Percentiles rank a stretch among this genome's conserved stretches.
These are phyloP conservation scores for Magnolia kwangsiensis DNA, from an alignment of 164 flowering plant species.

Conservation along the genomic window DNA sequence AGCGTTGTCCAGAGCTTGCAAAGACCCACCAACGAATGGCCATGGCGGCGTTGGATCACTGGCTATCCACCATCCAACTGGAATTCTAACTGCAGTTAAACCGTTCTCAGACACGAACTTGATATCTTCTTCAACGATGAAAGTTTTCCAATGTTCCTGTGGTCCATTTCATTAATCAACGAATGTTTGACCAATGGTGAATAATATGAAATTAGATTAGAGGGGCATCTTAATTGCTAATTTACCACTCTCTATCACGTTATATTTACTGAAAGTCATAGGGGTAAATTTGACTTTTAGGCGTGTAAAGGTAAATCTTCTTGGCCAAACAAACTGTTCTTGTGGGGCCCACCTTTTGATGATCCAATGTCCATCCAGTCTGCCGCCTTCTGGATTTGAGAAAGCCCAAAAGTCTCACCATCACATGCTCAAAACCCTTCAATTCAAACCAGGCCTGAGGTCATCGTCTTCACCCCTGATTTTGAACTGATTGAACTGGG, in stretches of 20 bases:
- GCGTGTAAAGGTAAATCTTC: no score
- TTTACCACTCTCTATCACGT: neutral
- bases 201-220: neutral
- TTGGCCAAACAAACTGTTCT: no score
- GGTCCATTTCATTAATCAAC: neutral
- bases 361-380: no score
- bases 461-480: no score
- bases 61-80: conserved; percentile 74
- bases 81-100: conserved; percentile 51
- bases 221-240: neutral
- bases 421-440: no score
- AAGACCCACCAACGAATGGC: conserved; percentile 55
- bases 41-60: conserved; percentile 46
- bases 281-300: no score
- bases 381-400: no score
- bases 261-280: no score
- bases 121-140: conserved; percentile 47
- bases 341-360: no score
- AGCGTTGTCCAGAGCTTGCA: conserved; percentile 46
- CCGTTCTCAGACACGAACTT: conserved; percentile 42
- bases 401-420: no score
- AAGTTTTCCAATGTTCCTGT: conserved; percentile 53
- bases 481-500: no score
- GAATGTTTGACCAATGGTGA: neutral
- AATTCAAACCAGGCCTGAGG: no score